Conservation (phyloP, 169 alveolate species). For the Besnoitia besnoiti region DNA sequence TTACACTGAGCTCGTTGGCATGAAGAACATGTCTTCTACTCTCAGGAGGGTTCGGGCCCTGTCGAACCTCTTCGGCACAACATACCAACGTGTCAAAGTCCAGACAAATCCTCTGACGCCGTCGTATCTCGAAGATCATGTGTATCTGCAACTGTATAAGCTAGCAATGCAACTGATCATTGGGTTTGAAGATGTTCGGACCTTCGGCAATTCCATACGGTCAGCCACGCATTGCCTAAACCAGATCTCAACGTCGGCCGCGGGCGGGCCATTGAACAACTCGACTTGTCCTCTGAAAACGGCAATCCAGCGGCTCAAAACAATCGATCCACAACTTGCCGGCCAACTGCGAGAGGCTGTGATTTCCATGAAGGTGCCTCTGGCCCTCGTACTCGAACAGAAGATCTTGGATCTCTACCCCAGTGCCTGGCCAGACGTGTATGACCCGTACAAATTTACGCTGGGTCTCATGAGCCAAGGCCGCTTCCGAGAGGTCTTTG, state of each 20-base stretch:
- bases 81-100: not conserved
- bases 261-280: not conserved
- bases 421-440: conserved; percentile 26
- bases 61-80: conserved; percentile 23
- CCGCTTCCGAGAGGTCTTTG: not conserved
- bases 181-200: conserved; percentile 22
- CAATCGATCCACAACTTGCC: not conserved
- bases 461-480: conserved; percentile 18
- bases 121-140: not conserved
- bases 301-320: not conserved
- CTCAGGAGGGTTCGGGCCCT: conserved; percentile 35
- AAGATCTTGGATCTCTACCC: conserved; percentile 43
- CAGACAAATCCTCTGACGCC: not conserved
- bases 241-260: not conserved
- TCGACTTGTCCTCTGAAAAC: not conserved
- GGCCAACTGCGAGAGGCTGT: conserved; percentile 28
- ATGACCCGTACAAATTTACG: not conserved
- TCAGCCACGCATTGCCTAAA: conserved; percentile 28
- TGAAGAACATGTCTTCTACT: conserved; percentile 29
- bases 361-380: conserved; percentile 26
- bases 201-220: conserved; percentile 39
- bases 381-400: conserved; percentile 13
- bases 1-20: conserved; percentile 38
- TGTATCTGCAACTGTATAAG: conserved; percentile 17
- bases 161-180: conserved; percentile 11